phyloP scores from a whole-genome alignment of 352 stramenopile genomes.

The Pythium biforme region DNA sequence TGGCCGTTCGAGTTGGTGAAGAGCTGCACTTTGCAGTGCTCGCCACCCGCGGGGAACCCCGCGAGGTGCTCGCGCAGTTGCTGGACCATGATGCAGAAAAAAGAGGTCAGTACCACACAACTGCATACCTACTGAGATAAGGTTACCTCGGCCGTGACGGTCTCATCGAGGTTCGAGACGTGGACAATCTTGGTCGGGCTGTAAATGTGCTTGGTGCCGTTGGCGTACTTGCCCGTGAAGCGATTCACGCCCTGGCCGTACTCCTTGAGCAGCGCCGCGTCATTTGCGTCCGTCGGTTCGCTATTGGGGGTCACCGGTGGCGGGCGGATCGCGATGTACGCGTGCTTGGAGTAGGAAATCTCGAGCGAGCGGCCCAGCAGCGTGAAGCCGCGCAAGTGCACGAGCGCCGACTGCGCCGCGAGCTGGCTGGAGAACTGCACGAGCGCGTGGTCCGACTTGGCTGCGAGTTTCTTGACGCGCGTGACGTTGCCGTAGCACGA shows the following conservation, averaged over 20 bases:
- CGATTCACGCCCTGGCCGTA: conserved; percentile 50
- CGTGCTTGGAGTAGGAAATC: conserved; percentile 65
- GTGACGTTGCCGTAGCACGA: conserved; percentile 68
- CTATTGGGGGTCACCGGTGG: background rate
- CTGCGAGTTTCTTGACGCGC: conserved; percentile 57
- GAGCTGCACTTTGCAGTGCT: conserved; percentile 46
- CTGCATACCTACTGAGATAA: background rate
- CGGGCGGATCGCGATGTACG: conserved; percentile 41
- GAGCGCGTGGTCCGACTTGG: conserved; percentile 56
- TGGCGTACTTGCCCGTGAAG: conserved; percentile 62
- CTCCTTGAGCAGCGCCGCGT: conserved; percentile 38
- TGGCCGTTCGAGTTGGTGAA: conserved; percentile 51
- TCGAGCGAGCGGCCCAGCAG: conserved; percentile 51
- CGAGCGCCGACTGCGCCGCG: conserved; percentile 42
- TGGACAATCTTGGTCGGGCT: conserved; percentile 66
- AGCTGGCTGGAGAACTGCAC: conserved; percentile 54
- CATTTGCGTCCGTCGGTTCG: conserved; percentile 12
- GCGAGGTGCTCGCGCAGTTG: conserved; percentile 37
- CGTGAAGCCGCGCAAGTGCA: conserved; percentile 56
- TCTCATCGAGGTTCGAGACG: conserved; percentile 57
- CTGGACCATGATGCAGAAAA: conserved; percentile 14
- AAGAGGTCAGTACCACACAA: background rate
- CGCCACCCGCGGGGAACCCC: conserved; percentile 33
- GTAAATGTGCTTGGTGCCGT: conserved; percentile 62
- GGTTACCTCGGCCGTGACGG: conserved; percentile 30